Percentiles rank a stretch among this genome's conserved stretches.
These are phyloP conservation scores for Cryptococcus depauperatus DNA, from an alignment of 1,284 basidiomycete genomes.

Conservation along the genomic window DNA sequence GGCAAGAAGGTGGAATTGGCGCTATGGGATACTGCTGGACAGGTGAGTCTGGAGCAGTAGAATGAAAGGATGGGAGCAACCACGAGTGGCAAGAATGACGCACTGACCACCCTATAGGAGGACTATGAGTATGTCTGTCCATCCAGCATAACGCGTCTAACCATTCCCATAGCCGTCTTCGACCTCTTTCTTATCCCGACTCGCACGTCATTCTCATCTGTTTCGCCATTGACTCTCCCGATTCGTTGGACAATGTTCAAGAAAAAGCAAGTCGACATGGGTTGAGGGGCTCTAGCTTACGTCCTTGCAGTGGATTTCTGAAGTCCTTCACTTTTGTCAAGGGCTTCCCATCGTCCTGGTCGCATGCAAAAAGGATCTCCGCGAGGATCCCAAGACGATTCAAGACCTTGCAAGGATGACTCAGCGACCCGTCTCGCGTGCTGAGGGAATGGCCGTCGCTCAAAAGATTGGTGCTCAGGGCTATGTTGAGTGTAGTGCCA, in stretches of 20 bases:
- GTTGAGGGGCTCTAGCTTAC: background rate
- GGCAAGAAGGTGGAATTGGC: constrained; percentile 87
- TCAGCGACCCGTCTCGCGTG: constrained; percentile 63
- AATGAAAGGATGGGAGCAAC: background rate
- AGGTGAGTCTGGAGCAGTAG: constrained; percentile 58
- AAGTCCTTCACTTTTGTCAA: constrained; percentile 86
- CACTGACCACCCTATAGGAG: constrained; percentile 8
- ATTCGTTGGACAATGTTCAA: constrained; percentile 88
- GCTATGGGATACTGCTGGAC: constrained; percentile 91
- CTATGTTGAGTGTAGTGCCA: constrained; percentile 86
- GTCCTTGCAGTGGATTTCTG: constrained; percentile 71
- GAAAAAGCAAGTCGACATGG: constrained; percentile 68
- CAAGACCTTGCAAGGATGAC: constrained; percentile 73
- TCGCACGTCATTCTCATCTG: constrained; percentile 90
- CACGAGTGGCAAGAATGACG: constrained; percentile 12
- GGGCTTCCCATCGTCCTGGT: constrained; percentile 82
- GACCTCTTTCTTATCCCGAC: constrained; percentile 84
- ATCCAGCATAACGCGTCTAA: background rate
- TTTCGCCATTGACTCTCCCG: constrained; percentile 85
- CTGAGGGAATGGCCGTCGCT: constrained; percentile 71
- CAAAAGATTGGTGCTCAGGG: constrained; percentile 81
- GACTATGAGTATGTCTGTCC: constrained; percentile 11
- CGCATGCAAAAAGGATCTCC: constrained; percentile 85
- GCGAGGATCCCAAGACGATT: constrained; percentile 67
- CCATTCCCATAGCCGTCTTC: constrained; percentile 62